Base-by-base conservation (phyloP, 805 yeast species). In the Kodamaea jinghongensis region DNA sequence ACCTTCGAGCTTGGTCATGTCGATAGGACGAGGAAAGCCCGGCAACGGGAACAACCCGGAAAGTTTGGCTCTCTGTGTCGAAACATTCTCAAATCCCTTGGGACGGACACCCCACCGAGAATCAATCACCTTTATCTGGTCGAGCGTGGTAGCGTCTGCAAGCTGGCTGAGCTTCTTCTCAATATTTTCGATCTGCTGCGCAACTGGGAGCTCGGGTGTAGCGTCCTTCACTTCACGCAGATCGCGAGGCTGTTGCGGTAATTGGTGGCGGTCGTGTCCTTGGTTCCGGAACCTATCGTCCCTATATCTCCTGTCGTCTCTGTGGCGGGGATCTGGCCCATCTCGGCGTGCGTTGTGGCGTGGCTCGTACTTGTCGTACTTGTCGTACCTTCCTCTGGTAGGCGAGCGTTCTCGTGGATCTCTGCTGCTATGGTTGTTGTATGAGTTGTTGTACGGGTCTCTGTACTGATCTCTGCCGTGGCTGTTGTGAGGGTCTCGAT, bases 21-120 rank as follows among this genome's bases (percentile, higher is more conserved):
- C 58, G 37, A 67, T 70, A 6, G 71, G 72, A 44, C 72, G 51
- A 0, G 79, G 79, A 46, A 70, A 72, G 3, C 89, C 89, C 1
- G 93, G 91, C 12, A 76, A 65, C 2, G 90, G 87, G 51, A 87
- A 88, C 2, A 86, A 58, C 0, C 96, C 96, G 1, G 87, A 76
- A 12, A 84, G 63, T 51, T 87, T 88, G 4, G 93, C 95, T 44
- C 83, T 69, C 45, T 81, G 86, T 0, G 93, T 84, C 1, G 85
- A 74, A 1, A 84, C 79, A 5, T 76, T 74, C 52, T 86, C 93
- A 55, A 83, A 83, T 0, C 87, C 91, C 45, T 70, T 68, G 1
- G 95, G 89, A 25, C 73, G 70, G 16, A 75, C 64, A 36, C 86
- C 93, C 95, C 95, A 87, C 35, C 69, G 62, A 0, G 86, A 70